Evolutionary conservation across 164 flowering plant genomes (phyloP).

Genomic region (Aristolochia contorta): DNA sequence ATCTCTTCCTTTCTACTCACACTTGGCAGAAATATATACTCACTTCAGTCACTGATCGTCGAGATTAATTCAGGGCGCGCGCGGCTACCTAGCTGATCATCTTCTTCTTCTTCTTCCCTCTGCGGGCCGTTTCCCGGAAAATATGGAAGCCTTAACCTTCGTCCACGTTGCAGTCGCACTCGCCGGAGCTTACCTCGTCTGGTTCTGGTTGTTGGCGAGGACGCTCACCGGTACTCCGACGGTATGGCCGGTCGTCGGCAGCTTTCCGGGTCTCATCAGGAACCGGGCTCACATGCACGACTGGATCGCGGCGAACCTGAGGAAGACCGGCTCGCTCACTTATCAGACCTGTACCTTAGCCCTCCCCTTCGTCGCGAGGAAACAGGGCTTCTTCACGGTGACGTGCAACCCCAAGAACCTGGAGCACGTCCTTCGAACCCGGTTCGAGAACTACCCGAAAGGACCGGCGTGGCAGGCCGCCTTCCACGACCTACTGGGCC

Average conservation of each 20-base stretch:
- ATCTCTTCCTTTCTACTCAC: not conserved
- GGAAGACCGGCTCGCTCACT: slow-evolving; percentile 41
- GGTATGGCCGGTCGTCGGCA: slow-evolving; percentile 62
- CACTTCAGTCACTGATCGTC: not conserved
- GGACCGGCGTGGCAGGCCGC: slow-evolving; percentile 75
- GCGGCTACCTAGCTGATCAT: no score
- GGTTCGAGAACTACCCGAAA: slow-evolving; percentile 87
- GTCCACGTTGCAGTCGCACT: slow-evolving; percentile 14
- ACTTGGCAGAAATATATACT: not conserved
- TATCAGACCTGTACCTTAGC: slow-evolving; percentile 68
- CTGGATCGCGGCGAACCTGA: slow-evolving; percentile 64
- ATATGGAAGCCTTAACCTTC: slow-evolving; percentile 34
- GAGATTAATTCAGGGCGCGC: no score
- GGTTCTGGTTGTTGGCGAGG: slow-evolving; percentile 52
- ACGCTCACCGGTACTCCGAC: slow-evolving; percentile 57
- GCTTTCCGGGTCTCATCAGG: slow-evolving; percentile 42
- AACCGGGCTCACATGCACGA: slow-evolving; percentile 69
- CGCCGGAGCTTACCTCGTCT: slow-evolving; percentile 38
- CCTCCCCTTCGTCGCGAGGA: slow-evolving; percentile 51
- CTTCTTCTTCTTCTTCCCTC: no score
- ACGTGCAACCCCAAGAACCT: slow-evolving; percentile 80
- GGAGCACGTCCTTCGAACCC: slow-evolving; percentile 71
- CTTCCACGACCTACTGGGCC: slow-evolving; percentile 83
- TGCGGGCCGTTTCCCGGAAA: no score
- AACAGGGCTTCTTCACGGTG: slow-evolving; percentile 62